phyloP scores from a whole-genome alignment of 495 filamentous ascomycete species.

The Penicillium odoratum region DNA sequence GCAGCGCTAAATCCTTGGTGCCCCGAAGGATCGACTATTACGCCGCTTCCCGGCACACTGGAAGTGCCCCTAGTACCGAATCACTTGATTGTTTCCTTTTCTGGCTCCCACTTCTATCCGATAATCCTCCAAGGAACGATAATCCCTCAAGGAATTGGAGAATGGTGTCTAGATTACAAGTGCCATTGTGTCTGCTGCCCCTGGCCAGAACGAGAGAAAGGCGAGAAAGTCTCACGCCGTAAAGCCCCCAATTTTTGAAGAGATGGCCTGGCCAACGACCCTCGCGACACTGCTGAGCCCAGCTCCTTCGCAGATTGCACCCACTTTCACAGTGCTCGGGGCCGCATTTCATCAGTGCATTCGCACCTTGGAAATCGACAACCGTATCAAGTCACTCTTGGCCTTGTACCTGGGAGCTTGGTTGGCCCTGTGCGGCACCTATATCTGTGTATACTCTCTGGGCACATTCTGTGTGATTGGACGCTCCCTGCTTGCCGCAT shows the following conservation, averaged over 20 bases:
- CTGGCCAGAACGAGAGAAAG: neutral
- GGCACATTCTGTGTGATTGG: neutral
- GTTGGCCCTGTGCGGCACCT: neutral
- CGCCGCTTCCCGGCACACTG: too few species aligned
- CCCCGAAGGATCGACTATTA: too few species aligned
- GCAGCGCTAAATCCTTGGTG: too few species aligned
- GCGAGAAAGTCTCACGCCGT: neutral
- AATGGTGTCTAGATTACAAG: too few species aligned
- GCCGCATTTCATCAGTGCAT: constrained; percentile 3
- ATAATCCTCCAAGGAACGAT: too few species aligned
- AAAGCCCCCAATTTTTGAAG: neutral
- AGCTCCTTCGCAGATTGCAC: neutral
- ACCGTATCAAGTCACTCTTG: neutral
- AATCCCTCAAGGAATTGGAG: too few species aligned
- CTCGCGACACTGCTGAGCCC: neutral
- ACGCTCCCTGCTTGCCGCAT: constrained; percentile 6
- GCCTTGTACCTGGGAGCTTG: neutral
- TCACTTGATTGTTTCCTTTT: too few species aligned
- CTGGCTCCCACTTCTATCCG: too few species aligned
- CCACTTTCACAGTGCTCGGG: neutral
- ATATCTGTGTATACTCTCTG: constrained; percentile 1
- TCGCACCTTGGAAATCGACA: constrained; percentile 1
- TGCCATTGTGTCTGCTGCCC: neutral
- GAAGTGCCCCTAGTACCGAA: too few species aligned
- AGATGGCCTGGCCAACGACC: neutral